These are phyloP conservation scores for Staphylotrichum tortipilum DNA, from an alignment of 495 filamentous ascomycete genomes.

Conservation along the genomic window DNA sequence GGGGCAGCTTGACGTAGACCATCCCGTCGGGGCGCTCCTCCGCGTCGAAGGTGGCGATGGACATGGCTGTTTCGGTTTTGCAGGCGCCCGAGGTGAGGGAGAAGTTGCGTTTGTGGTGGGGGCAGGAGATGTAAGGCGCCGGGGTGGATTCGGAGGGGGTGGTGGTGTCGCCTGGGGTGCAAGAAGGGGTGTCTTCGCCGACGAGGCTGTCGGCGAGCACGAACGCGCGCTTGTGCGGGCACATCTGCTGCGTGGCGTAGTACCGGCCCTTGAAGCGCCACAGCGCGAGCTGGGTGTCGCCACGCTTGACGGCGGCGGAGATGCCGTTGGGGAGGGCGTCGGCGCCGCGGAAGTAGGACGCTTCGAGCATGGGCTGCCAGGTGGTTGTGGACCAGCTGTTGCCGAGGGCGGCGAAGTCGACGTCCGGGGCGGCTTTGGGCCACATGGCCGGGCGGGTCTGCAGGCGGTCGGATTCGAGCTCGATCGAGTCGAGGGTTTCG, in stretches of 20 bases:
- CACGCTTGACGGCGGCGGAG: slow-evolving; percentile 67
- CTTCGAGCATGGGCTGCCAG: slow-evolving; percentile 80
- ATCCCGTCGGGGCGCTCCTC: slow-evolving; percentile 53
- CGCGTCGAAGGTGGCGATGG: slow-evolving; percentile 77
- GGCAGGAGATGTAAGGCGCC: slow-evolving; percentile 74
- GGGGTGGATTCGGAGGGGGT: slow-evolving; percentile 10
- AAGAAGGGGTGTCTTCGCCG: slow-evolving; percentile 63
- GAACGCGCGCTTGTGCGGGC: slow-evolving; percentile 90
- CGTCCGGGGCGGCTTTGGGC: slow-evolving; percentile 48
- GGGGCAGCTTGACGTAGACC: slow-evolving; percentile 81
- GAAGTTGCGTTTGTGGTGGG: slow-evolving; percentile 90
- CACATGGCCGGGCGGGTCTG: slow-evolving; percentile 78
- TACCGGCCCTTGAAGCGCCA: slow-evolving; percentile 79
- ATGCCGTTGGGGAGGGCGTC: slow-evolving; percentile 61
- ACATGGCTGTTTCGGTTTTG: slow-evolving; percentile 63
- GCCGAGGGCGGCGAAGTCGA: slow-evolving; percentile 50
- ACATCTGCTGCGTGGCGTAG: slow-evolving; percentile 97
- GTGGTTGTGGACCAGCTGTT: slow-evolving; percentile 63
- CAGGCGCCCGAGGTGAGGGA: slow-evolving; percentile 67
- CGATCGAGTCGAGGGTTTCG: slow-evolving; percentile 61
- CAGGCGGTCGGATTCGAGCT: slow-evolving; percentile 63
- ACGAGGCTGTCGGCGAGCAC: slow-evolving; percentile 80
- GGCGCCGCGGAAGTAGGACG: slow-evolving; percentile 57
- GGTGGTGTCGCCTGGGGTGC: too few species aligned
- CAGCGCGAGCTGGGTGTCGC: slow-evolving; percentile 85